Percentiles rank a stretch among this genome's conserved stretches.
These are phyloP conservation scores for Marvania coccoides DNA, from an alignment of 139 green algal species.

Conservation along the genomic window DNA sequence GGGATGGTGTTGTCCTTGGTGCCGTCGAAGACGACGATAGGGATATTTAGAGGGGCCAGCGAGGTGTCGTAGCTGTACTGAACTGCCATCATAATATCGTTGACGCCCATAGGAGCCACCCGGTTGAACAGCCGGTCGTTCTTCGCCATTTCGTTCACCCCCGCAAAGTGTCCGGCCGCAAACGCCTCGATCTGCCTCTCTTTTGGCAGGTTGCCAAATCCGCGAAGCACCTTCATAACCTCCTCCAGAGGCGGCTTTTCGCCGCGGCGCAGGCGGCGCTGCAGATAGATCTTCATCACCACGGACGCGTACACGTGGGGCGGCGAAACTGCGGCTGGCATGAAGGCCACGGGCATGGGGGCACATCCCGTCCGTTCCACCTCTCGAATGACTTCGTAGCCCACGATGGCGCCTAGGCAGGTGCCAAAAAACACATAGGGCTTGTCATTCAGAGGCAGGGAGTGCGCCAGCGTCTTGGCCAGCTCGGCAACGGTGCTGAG, in stretches of 20 bases:
- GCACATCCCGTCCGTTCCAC: background rate
- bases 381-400: constrained; percentile 27
- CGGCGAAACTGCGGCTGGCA: constrained; percentile 34
- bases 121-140: constrained; percentile 34
- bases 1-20: constrained; percentile 28
- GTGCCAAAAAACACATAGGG: constrained; percentile 40
- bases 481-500: constrained; percentile 4
- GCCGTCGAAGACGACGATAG: constrained; percentile 30
- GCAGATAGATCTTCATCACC: constrained; percentile 31
- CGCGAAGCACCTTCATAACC: constrained; percentile 17
- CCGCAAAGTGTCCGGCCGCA: constrained; percentile 36
- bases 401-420: constrained; percentile 38
- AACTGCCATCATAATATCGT: constrained; percentile 45
- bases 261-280: constrained; percentile 2
- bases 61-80: constrained; percentile 14
- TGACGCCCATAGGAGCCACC: constrained; percentile 36
- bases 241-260: constrained; percentile 14
- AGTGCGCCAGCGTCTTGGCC: constrained; percentile 7
- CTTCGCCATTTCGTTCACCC: constrained; percentile 37
- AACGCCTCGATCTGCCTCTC: constrained; percentile 27
- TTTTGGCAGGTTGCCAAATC: constrained; percentile 15
- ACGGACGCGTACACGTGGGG: constrained; percentile 33
- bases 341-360: constrained; percentile 23
- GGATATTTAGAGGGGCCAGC: constrained; percentile 2
- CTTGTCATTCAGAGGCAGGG: constrained; percentile 29